Conservation (phyloP, 1,139 yeast species). For the Scheffersomyces insectosa region DNA sequence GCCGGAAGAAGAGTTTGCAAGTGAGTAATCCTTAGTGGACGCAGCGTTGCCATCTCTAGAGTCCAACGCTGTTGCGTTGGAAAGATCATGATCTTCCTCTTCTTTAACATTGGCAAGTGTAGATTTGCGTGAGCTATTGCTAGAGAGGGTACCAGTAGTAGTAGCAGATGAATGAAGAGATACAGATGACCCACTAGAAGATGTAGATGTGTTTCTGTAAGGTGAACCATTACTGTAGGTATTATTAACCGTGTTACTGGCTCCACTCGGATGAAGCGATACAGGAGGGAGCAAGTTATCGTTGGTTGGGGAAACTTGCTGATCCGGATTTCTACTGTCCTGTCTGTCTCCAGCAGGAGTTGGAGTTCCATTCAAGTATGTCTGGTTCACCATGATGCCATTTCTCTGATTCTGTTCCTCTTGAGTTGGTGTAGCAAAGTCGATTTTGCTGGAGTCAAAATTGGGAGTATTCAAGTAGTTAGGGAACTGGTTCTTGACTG, state of each 20-base stretch:
- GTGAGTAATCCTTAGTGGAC: slow-evolving; percentile 2
- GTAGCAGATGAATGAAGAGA: no score
- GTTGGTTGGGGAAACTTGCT: neutral
- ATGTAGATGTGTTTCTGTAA: neutral
- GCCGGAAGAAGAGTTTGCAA: slow-evolving; percentile 2
- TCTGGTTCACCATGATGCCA: neutral
- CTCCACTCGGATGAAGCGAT: slow-evolving; percentile 10
- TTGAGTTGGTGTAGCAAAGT: slow-evolving; percentile 8
- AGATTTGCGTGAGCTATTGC: neutral
- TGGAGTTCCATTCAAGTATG: neutral
- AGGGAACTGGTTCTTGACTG: slow-evolving; percentile 15
- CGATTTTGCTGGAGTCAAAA: slow-evolving; percentile 4
- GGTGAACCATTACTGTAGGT: neutral
- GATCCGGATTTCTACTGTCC: neutral
- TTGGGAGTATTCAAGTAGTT: slow-evolving; percentile 13
- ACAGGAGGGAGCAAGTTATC: slow-evolving; percentile 37
- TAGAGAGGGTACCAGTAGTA: no score
- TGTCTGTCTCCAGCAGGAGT: slow-evolving; percentile 3
- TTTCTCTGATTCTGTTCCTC: slow-evolving; percentile 1
- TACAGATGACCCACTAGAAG: neutral
- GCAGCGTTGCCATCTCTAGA: neutral
- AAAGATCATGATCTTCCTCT: slow-evolving; percentile 5
- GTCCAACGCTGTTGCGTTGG: neutral
- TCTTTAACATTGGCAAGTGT: neutral
- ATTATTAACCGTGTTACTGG: neutral